A percentile compares a stretch with the other conserved stretches of the same genome.
These are phyloP conservation scores for Pseudocercospora cruenta DNA, from an alignment of 2,329 filamentous ascomycete genomes.

Conservation along the genomic window DNA sequence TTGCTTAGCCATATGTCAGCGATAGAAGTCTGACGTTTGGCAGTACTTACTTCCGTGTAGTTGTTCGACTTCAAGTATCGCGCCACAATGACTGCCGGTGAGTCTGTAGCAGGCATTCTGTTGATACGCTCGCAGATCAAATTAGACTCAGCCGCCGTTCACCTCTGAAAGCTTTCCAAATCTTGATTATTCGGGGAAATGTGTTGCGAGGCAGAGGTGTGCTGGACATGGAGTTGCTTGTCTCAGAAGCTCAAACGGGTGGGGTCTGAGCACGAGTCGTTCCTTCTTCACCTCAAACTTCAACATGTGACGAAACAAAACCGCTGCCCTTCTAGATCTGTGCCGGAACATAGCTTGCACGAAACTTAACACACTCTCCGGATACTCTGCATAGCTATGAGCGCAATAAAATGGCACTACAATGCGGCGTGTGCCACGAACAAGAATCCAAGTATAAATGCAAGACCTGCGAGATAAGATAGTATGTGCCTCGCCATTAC, in stretches of 20 bases:
- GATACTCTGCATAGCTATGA: background rate
- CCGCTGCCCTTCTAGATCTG: background rate
- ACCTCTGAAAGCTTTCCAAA: background rate
- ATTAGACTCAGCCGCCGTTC: background rate
- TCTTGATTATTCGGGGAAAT: background rate
- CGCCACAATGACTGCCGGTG: conserved; percentile 42
- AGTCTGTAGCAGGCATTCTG: conserved; percentile 40
- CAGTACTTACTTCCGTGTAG: conserved; percentile 39
- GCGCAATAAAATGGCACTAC: conserved; percentile 38
- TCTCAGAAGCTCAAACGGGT: background rate
- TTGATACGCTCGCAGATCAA: background rate
- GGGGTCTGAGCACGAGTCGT: background rate
- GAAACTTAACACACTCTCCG: background rate
- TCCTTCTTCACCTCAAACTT: conserved; percentile 1
- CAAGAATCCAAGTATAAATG: conserved; percentile 56
- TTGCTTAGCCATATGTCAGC: conserved; percentile 25
- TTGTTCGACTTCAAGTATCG: conserved; percentile 43
- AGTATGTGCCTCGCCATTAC: conserved; percentile 39
- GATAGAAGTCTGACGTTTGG: background rate
- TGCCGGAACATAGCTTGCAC: background rate
- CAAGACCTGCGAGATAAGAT: conserved; percentile 51
- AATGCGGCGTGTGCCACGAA: conserved; percentile 50
- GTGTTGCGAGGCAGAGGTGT: background rate
- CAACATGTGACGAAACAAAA: background rate
- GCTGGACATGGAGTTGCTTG: background rate